Conservation (phyloP, 805 yeast species). For the Ogataea ganodermae region DNA sequence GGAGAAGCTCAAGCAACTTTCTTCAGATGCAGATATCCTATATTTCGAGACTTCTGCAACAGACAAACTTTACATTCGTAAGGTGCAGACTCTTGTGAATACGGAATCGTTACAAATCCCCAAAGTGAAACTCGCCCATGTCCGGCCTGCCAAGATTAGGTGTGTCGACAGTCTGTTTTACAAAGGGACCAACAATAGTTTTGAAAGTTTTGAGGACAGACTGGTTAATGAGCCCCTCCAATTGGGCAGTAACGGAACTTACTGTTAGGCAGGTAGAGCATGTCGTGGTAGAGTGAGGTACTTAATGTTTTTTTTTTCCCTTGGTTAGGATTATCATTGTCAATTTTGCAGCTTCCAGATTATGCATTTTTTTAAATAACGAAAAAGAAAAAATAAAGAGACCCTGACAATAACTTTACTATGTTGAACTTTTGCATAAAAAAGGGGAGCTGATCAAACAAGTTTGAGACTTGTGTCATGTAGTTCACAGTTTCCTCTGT, state of each 20-base stretch:
- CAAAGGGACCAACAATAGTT: conserved; percentile 2
- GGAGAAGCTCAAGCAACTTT: conserved; percentile 16
- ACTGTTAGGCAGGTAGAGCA: not conserved
- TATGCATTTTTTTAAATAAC: not conserved
- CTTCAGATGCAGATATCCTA: conserved; percentile 26
- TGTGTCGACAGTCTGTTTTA: conserved; percentile 9
- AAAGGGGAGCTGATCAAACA: not conserved
- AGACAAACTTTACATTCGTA: conserved; percentile 19
- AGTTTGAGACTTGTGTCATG: too few relatives aligned
- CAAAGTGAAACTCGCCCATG: conserved; percentile 16
- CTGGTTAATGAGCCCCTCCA: conserved; percentile 12
- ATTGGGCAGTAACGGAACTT: not conserved
- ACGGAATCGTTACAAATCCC: conserved; percentile 7
- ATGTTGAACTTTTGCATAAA: not conserved
- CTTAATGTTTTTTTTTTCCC: not conserved
- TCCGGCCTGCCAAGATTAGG: conserved; percentile 8
- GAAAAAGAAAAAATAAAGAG: not conserved
- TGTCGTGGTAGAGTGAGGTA: not conserved
- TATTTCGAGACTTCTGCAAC: conserved; percentile 17
- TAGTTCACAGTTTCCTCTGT: too few relatives aligned
- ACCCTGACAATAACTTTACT: not conserved
- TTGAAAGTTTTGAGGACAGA: conserved; percentile 15
- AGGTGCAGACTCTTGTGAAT: conserved; percentile 9
- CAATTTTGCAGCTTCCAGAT: not conserved
- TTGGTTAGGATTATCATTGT: not conserved